Conservation (phyloP, 768 basidiomycete species). For the Neoboletus brunneissimus region DNA sequence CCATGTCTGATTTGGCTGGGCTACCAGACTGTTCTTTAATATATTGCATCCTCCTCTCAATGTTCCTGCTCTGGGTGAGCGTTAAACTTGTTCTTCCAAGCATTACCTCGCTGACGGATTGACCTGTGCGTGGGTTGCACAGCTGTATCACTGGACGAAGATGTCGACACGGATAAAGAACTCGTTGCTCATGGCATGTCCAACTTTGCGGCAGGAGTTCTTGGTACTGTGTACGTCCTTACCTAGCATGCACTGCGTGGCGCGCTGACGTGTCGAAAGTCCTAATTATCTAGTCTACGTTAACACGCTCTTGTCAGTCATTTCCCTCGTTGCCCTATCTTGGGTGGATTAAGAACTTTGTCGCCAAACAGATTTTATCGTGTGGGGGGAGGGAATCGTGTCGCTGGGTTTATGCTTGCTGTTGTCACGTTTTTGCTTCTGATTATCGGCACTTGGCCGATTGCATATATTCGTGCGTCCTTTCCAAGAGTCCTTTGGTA, state of each 20-base stretch:
- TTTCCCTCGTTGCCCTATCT: conserved; percentile 2
- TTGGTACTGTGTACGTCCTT: conserved; percentile 72
- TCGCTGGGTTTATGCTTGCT: conserved; percentile 85
- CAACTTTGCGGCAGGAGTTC: conserved; percentile 75
- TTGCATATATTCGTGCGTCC: conserved; percentile 84
- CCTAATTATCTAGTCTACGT: conserved; percentile 90
- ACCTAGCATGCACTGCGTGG: neutral
- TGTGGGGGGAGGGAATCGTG: conserved; percentile 81
- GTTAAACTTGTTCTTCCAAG: neutral
- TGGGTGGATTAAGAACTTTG: neutral
- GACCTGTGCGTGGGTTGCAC: neutral
- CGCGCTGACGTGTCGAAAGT: conserved; percentile 33
- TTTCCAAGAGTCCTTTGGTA: neutral
- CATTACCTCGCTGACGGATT: neutral
- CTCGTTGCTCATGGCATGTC: conserved; percentile 91
- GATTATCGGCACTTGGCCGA: conserved; percentile 81
- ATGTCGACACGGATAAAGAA: conserved; percentile 90
- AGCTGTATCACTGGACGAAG: conserved; percentile 88
- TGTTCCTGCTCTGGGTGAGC: conserved; percentile 80
- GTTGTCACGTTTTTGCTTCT: conserved; percentile 68
- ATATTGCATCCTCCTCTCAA: conserved; percentile 83
- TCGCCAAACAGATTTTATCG: conserved; percentile 69
- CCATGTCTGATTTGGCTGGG: conserved; percentile 24
- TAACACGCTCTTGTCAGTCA: conserved; percentile 68
- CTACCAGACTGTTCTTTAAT: conserved; percentile 74